Conservation (phyloP, 495 filamentous ascomycete genomes). For the Achaetomiella virescens region DNA sequence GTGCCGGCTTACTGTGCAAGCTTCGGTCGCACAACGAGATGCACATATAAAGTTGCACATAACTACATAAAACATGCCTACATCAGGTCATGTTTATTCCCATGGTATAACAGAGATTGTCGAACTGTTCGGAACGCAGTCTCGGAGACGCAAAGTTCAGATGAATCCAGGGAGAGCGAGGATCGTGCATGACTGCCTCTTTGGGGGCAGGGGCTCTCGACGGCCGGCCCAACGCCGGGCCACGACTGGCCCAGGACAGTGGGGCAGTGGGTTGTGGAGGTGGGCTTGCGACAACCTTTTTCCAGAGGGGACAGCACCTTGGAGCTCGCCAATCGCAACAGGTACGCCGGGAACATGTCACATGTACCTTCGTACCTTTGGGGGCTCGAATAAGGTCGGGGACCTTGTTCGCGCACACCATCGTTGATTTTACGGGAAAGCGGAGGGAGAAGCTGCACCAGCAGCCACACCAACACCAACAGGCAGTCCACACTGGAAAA, state of each 20-base stretch:
- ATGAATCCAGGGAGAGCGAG: conserved; percentile 17
- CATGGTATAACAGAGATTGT: no score
- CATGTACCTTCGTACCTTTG: neutral
- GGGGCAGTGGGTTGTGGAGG: neutral
- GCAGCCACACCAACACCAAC: conserved; percentile 26
- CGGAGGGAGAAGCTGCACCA: neutral
- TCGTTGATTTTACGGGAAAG: conserved; percentile 22
- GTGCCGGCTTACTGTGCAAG: no score
- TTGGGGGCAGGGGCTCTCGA: conserved; percentile 14
- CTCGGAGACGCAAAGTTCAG: conserved; percentile 3
- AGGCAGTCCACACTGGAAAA: conserved; percentile 30
- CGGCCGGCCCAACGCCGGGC: conserved; percentile 8
- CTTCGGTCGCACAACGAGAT: no score
- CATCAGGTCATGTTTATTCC: no score
- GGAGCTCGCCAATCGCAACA: conserved; percentile 6
- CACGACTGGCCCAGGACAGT: neutral
- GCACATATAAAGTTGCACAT: no score
- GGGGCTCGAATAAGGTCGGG: neutral
- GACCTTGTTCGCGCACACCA: conserved; percentile 16
- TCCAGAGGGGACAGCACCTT: conserved; percentile 3
- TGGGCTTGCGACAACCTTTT: conserved; percentile 5
- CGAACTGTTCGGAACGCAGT: no score
- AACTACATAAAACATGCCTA: no score
- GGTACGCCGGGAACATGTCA: neutral
- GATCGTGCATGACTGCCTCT: conserved; percentile 14